These are phyloP conservation scores for Hymenoscyphus infarciens DNA, from an alignment of 2,329 filamentous ascomycete genomes.

Conservation along the genomic window DNA sequence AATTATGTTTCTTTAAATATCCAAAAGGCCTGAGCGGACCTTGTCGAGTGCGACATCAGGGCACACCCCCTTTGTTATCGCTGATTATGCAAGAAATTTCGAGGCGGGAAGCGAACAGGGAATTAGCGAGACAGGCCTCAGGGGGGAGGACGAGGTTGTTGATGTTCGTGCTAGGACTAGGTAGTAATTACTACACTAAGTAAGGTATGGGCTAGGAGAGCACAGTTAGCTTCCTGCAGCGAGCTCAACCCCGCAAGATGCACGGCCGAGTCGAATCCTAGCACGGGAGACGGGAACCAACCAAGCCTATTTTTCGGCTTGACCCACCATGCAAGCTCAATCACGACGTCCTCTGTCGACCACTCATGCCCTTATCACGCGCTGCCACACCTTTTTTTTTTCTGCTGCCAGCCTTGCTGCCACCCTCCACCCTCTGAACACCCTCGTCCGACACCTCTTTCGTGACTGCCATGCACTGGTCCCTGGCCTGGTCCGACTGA, in stretches of 20 bases:
- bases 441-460: constrained; percentile 6
- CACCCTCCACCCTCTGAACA: constrained; percentile 10
- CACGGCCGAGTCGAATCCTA: background rate
- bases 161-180: background rate
- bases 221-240: constrained; percentile 5
- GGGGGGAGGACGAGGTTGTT: background rate
- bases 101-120: background rate
- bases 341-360: constrained; percentile 14
- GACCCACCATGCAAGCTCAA: constrained; percentile 12
- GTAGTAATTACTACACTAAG: background rate
- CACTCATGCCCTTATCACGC: constrained; percentile 23
- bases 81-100: constrained; percentile 24
- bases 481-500: constrained; percentile 18
- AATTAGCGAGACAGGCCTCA: background rate
- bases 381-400: constrained; percentile 14
- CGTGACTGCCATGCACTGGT: constrained; percentile 20
- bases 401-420: constrained; percentile 2
- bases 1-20: constrained; percentile 33
- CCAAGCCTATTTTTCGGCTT: background rate
- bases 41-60: background rate
- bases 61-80: constrained; percentile 13
- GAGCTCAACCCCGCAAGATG: background rate
- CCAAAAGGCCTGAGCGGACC: constrained; percentile 6
- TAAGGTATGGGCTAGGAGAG: background rate
- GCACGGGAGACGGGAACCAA: constrained; percentile 9